phyloP scores from a whole-genome alignment of 2,329 filamentous ascomycete species.

The Colletotrichum endophyticum region DNA sequence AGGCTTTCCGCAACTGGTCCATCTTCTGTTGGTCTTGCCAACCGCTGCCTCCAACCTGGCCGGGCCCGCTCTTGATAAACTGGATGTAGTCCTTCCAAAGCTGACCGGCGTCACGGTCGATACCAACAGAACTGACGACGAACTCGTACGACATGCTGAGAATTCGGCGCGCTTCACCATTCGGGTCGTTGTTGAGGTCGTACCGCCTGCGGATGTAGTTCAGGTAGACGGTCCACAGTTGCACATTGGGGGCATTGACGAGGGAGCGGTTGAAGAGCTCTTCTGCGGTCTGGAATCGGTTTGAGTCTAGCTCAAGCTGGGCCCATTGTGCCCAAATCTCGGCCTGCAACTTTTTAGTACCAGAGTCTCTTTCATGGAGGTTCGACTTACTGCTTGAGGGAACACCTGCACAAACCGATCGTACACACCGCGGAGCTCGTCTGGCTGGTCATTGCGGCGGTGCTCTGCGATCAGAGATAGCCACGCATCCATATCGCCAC shows the following conservation, averaged over 20 bases:
- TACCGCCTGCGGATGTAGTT: conserved; percentile 94
- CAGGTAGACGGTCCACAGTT: conserved; percentile 91
- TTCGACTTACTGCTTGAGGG: conserved; percentile 80
- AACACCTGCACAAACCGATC: conserved; percentile 88
- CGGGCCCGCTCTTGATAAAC: conserved; percentile 88
- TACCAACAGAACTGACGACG: conserved; percentile 85
- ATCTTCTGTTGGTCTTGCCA: conserved; percentile 99
- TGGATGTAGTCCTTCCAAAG: conserved; percentile 96
- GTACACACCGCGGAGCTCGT: conserved; percentile 80
- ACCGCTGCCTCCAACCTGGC: conserved; percentile 79
- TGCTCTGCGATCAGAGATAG: conserved; percentile 84
- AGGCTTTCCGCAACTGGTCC: conserved; percentile 89
- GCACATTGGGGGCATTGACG: conserved; percentile 78
- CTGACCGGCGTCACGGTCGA: conserved; percentile 86
- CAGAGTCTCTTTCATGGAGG: not conserved
- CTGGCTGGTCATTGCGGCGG: conserved; percentile 79
- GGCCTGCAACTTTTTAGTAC: conserved; percentile 65
- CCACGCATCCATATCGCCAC: conserved; percentile 94
- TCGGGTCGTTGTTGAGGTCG: conserved; percentile 79
- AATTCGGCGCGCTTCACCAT: conserved; percentile 76
- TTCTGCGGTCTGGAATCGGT: conserved; percentile 82
- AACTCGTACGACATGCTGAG: conserved; percentile 91
- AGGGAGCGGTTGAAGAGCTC: conserved; percentile 83
- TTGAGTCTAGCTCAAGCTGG: conserved; percentile 86
- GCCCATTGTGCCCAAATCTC: conserved; percentile 91